Conservation (phyloP, 139 green algal species). For the Edaphochlamys debaryana region DNA sequence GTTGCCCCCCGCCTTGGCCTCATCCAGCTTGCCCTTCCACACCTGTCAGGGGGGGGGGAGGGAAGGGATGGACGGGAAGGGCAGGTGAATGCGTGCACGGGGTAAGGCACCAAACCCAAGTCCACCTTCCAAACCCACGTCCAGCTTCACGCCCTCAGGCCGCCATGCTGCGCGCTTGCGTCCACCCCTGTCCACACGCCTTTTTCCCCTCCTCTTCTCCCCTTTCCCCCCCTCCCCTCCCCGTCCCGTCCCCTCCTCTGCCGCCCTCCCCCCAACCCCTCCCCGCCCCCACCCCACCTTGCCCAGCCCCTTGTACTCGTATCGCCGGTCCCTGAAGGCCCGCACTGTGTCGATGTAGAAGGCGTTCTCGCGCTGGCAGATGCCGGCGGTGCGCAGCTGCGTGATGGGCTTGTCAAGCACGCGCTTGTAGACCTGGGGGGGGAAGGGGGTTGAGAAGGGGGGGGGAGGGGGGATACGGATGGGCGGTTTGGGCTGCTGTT, state of each 20-base stretch:
- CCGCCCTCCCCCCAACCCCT: background rate
- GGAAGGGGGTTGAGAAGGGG: background rate
- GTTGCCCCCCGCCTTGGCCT: conserved; percentile 78
- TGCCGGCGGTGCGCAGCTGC: conserved; percentile 81
- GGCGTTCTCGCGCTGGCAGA: conserved; percentile 96
- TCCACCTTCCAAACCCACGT: no score
- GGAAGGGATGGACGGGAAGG: background rate
- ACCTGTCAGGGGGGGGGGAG: conserved; percentile 36
- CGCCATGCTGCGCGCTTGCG: background rate
- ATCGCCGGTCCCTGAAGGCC: conserved; percentile 96
- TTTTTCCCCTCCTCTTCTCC: background rate
- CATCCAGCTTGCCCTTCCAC: conserved; percentile 91
- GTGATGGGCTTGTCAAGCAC: conserved; percentile 95
- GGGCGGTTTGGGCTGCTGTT: background rate
- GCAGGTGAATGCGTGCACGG: background rate
- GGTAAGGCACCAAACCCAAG: no score
- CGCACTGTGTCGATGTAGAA: conserved; percentile 98
- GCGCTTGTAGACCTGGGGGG: conserved; percentile 90
- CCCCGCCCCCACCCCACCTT: conserved; percentile 67
- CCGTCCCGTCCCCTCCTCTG: background rate
- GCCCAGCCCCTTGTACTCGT: conserved; percentile 99
- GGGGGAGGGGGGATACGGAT: background rate
- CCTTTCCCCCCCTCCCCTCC: background rate
- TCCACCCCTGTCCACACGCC: background rate
- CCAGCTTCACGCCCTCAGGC: no score